Base-by-base conservation (phyloP, 176 grass and related monocot genomes). In the Rhynchospora tenuis region DNA sequence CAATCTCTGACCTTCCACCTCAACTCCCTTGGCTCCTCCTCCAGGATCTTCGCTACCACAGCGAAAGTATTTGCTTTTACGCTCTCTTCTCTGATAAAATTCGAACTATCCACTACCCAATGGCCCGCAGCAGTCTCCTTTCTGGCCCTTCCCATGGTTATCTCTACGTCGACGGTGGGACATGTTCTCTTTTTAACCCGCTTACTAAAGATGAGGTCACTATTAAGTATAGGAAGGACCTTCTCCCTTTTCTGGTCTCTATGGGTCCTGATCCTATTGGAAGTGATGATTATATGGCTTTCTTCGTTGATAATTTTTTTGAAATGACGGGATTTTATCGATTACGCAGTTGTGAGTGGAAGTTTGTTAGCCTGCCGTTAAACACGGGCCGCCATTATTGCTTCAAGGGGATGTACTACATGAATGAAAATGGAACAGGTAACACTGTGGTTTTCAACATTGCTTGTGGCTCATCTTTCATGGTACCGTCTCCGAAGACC, bases 1-100 rank as follows among this genome's bases (percentile, higher is more conserved):
- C 72, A 5, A 17, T 46, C 19, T 68, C 47, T 6, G 15, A 66
- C 78, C 64, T 59, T 29, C 64, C 64, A 8, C 54, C 4, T 4
- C 72, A 61, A 27, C 54, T 86, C 16, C 85, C 85, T 5, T 86
- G 78, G 85, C 78, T 86, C 23, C 78, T 82, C 22, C n/a, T n/a
- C n/a, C n/a, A n/a, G n/a, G 31, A 24, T 56, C 45, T 0, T 16
- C 10, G 59, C 24, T 4, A 6, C 0, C 14, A 59, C 66, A n/a
- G 14, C 29, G 66, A 44, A 9, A 2, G 10, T 42, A 16, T 70
- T 14, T 2, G 31, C 5, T 38, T 70, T 70, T 45, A 70, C 28
- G 42, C 66, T 1, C 66, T 70, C 2, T n/a, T 43, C 66, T 44
- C 66, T 45, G 66, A 5, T 43, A 44, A n/a, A 45, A 44, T 33